These are phyloP conservation scores for Raffaelea arxii DNA, from an alignment of 2,329 filamentous ascomycete species.

Conservation along the genomic window DNA sequence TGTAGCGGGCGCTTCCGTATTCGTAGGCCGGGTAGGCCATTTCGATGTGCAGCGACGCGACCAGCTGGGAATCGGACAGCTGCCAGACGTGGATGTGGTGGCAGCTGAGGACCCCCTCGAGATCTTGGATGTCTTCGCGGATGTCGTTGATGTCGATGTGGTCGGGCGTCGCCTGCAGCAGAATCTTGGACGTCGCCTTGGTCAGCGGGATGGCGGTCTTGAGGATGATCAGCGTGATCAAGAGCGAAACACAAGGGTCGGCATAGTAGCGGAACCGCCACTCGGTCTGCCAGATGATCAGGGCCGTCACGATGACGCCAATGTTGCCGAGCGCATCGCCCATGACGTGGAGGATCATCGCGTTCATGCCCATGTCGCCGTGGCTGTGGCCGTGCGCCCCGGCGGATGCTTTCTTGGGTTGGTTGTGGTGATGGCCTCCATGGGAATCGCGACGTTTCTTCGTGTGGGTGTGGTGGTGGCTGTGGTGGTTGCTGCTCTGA, in stretches of 20 bases:
- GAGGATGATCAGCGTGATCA: conserved; percentile 78
- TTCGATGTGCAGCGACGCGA: conserved; percentile 89
- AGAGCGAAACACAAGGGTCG: conserved; percentile 82
- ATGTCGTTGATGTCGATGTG: conserved; percentile 84
- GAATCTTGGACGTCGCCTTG: conserved; percentile 71
- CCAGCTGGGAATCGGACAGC: conserved; percentile 85
- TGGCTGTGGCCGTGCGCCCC: conserved; percentile 65
- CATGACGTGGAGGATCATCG: conserved; percentile 65
- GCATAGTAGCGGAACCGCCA: conserved; percentile 78
- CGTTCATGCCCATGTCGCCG: conserved; percentile 90
- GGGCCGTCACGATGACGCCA: conserved; percentile 71
- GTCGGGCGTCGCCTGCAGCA: conserved; percentile 87
- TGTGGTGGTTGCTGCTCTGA: conserved; percentile 15
- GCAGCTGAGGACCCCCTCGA: conserved; percentile 80
- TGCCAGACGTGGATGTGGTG: conserved; percentile 99
- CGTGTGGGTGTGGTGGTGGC: conserved; percentile 13
- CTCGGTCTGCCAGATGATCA: conserved; percentile 84
- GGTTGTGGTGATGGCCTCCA: conserved; percentile 61
- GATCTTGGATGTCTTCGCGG: conserved; percentile 76
- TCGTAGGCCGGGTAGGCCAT: conserved; percentile 83
- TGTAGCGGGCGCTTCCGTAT: conserved; percentile 71
- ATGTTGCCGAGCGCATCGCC: conserved; percentile 81
- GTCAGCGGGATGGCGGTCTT: conserved; percentile 70
- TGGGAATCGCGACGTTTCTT: conserved; percentile 47
- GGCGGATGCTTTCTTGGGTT: conserved; percentile 68